phyloP scores from a whole-genome alignment of 2,329 filamentous ascomycete species.

The Colletotrichum sp. region DNA sequence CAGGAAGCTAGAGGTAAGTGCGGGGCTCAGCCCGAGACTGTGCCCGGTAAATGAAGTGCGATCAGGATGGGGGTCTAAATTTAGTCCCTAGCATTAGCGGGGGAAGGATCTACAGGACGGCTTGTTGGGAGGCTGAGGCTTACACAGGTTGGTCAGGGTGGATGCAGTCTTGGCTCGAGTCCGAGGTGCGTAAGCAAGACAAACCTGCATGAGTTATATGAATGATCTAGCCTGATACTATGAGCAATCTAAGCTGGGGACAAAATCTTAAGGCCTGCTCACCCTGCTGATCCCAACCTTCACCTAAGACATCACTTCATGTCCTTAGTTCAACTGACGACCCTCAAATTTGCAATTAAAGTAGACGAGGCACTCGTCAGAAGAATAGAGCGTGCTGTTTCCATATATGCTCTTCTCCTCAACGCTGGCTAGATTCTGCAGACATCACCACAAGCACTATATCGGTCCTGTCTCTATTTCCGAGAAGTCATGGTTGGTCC shows the following conservation, averaged over 20 bases:
- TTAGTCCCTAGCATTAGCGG: background rate
- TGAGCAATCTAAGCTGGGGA: background rate
- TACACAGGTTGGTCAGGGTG: background rate
- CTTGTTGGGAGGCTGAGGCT: background rate
- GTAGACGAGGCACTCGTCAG: background rate
- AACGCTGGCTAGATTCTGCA: background rate
- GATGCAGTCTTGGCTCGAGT: background rate
- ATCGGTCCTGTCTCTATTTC: background rate
- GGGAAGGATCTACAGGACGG: background rate
- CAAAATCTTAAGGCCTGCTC: background rate
- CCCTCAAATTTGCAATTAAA: background rate
- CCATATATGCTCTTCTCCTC: background rate
- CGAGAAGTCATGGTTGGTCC: background rate
- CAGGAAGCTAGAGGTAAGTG: background rate
- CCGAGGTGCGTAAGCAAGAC: background rate
- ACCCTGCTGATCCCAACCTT: background rate
- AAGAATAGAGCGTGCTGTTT: accelerated
- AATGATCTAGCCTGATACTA: background rate
- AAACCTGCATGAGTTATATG: background rate
- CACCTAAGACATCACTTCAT: background rate
- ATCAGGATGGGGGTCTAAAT: background rate
- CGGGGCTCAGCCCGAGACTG: background rate
- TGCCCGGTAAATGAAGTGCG: background rate
- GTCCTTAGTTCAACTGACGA: background rate
- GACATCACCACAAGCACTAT: background rate